phyloP scores from a whole-genome alignment of 176 grass and related monocot species.

The Triticum timopheevii region DNA sequence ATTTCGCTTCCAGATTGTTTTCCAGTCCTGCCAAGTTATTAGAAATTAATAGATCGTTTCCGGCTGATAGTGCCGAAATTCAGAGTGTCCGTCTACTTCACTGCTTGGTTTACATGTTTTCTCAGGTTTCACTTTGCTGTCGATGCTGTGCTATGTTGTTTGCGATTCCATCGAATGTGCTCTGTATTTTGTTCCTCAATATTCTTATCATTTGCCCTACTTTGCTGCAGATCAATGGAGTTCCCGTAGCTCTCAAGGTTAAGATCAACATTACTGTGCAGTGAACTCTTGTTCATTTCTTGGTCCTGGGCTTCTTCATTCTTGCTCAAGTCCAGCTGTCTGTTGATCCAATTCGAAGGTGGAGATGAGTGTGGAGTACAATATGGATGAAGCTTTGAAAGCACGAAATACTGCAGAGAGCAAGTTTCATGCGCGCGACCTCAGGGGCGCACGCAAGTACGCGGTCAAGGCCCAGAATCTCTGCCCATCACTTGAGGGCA shows the following conservation, averaged over 20 bases:
- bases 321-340: constrained; percentile 13
- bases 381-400: constrained; percentile 73
- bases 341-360: constrained; percentile 25
- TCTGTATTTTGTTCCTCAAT: neutral
- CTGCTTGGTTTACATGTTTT: neutral
- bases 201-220: constrained; percentile 8
- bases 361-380: constrained; percentile 65
- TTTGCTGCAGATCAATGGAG: constrained; percentile 13
- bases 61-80: neutral
- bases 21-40: neutral
- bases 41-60: neutral
- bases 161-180: neutral
- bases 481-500: constrained; percentile 77
- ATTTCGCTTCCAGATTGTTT: constrained; percentile 8
- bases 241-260: neutral
- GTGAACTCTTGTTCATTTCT: constrained; percentile 21
- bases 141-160: neutral
- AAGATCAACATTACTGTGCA: neutral
- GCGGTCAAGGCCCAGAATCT: constrained; percentile 85
- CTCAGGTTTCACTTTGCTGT: neutral
- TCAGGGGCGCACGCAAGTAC: constrained; percentile 66
- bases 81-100: neutral
- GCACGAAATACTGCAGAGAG: constrained; percentile 69
- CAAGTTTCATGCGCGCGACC: constrained; percentile 63
- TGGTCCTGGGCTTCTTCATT: constrained; percentile 13